Evolutionary conservation across 225 moss, liverwort and hornwort genomes (phyloP).

Genomic region (Sphagnum contortum): DNA sequence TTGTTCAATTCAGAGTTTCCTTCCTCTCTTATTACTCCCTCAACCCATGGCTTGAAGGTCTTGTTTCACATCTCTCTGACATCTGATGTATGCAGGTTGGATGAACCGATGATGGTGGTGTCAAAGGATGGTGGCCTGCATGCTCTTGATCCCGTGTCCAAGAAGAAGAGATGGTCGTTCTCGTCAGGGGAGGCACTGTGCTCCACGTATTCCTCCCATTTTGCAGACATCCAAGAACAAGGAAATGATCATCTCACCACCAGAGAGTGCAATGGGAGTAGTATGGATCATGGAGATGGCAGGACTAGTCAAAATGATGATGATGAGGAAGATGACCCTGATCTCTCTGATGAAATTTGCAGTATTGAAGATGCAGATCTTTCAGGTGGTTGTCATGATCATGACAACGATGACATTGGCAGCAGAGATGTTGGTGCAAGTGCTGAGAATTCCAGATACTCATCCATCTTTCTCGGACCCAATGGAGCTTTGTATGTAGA

Average conservation of each 20-base stretch:
- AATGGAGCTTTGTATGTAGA: conserved; percentile 31
- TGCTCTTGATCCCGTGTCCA: conserved; percentile 33
- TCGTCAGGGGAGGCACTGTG: conserved; percentile 35
- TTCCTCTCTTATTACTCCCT: background rate
- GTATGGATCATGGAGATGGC: no score
- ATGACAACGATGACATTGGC: no score
- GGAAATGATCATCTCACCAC: no score
- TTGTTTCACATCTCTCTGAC: background rate
- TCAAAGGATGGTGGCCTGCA: conserved; percentile 34
- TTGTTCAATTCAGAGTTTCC: background rate
- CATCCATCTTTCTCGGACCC: conserved; percentile 26
- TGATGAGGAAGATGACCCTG: no score
- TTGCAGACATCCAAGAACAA: no score
- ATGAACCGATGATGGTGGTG: conserved; percentile 43
- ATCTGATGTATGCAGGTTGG: conserved; percentile 8
- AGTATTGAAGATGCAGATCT: conserved; percentile 11
- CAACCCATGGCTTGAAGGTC: background rate
- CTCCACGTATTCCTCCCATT: conserved; percentile 6
- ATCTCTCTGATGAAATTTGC: no score
- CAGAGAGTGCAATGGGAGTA: no score
- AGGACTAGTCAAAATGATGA: no score
- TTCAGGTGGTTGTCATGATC: background rate
- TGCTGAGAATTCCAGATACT: conserved; percentile 18
- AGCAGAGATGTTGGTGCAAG: conserved; percentile 13
- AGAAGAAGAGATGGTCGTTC: conserved; percentile 33